Base-by-base conservation (phyloP, 1,284 basidiomycete species). In the Cutaneotrichosporon sp. region DNA sequence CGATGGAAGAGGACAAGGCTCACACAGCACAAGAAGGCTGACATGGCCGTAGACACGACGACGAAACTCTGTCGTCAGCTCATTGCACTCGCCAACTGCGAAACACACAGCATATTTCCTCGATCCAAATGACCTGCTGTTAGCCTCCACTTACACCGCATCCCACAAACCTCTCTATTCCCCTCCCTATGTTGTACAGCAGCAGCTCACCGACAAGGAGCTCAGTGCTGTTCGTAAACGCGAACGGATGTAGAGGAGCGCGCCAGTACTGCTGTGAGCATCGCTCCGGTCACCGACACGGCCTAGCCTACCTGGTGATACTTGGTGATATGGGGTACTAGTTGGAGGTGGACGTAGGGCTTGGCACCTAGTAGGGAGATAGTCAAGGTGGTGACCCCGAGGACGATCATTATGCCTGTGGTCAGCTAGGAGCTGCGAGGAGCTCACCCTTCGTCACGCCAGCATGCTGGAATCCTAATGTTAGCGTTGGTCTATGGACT, bases 191-290 rank as follows among this genome's bases (percentile, higher is more conserved):
- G 65, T 84, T 82, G 73, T 86, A 93, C 3, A 96, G 74, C 14
- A 92, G 61, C 22, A 93, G 65, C 59, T 87, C 83, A 1, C 82
- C 83, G 42, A 94, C 69, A 46, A 96, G 81, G 27, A 97, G 79
- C 67, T 94, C 90, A 53, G 86, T 86, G 0, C 87, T 91, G 69
- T 85, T 92, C 5, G 84, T 80, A 67, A 87, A 94, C 2, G 84
- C 86, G 17, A 90, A 62, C 52, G 89, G 86, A 67, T 91, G 86
- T 4, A 80, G 75, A 11, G 83, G 63, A 8, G 94, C 78, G 24
- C 92, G 81, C 88, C 90, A 96, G 67, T 89, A 90, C 88, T 96
- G 71, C 48, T 38, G 32, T 44, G 14, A 54, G 46, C 45, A 43
- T 17, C 3, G 29, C 22, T n/a, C n/a, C n/a, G 1, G 11, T n/a